A percentile compares a stretch with the other conserved stretches of the same genome.
Evolutionary conservation across 192 early-diverging fungal species (phyloP).

Genomic region (Haplosporangium gracile): DNA sequence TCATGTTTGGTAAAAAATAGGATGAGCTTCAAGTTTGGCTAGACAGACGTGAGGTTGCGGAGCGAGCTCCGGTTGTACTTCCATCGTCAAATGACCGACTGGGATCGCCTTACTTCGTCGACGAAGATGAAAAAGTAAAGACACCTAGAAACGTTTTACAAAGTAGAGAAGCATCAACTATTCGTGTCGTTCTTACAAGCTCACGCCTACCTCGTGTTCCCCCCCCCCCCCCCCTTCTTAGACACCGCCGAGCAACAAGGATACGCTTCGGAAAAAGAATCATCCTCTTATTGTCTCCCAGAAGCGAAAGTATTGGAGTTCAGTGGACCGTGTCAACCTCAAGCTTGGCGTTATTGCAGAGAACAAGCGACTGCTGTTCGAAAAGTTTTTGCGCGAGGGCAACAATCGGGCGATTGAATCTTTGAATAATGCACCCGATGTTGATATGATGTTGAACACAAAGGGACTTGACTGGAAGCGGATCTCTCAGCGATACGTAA

Average conservation of each 20-base stretch:
- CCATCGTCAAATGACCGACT: background rate
- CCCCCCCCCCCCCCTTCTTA: background rate
- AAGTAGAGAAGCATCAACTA: background rate
- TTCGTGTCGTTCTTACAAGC: background rate
- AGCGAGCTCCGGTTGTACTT: conserved; percentile 24
- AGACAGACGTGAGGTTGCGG: conserved; percentile 6
- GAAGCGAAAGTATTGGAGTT: conserved; percentile 10
- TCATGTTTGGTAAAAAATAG: conserved; percentile 1
- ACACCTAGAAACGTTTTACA: background rate
- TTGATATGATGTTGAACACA: conserved; percentile 43
- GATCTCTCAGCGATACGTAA: conserved; percentile 49
- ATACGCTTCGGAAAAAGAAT: conserved; percentile 11
- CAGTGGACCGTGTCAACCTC: conserved; percentile 16
- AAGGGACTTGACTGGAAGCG: conserved; percentile 46
- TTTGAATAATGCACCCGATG: conserved; percentile 17
- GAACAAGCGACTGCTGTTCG: conserved; percentile 26
- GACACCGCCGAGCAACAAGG: conserved; percentile 41
- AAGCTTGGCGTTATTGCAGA: conserved; percentile 23
- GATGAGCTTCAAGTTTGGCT: conserved; percentile 1
- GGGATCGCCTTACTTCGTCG: conserved; percentile 51
- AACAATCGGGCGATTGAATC: background rate
- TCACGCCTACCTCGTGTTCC: background rate
- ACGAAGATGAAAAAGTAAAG: conserved; percentile 21
- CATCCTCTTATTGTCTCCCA: conserved; percentile 3
- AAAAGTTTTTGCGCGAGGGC: conserved; percentile 10